Evolutionary conservation across 164 flowering plant species (phyloP).

Genomic region (Macadamia tetraphylla): DNA sequence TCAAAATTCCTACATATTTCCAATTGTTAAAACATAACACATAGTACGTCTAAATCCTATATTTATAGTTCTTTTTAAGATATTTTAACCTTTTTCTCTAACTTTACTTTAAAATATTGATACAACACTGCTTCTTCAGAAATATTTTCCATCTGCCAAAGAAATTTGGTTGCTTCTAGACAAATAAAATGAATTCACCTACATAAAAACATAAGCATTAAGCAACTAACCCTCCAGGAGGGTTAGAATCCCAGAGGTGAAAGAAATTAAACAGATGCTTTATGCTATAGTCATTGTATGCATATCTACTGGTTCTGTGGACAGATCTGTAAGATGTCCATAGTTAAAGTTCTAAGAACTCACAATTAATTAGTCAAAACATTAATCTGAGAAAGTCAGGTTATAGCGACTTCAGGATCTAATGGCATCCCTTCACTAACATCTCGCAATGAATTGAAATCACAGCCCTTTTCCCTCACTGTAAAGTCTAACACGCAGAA

Average conservation of each 20-base stretch:
- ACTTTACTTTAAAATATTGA: background rate
- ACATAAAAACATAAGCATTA: background rate
- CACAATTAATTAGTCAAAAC: background rate
- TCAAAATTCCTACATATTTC: no score
- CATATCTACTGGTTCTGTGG: no score
- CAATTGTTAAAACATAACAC: no score
- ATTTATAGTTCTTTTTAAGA: no score
- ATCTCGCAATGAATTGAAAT: background rate
- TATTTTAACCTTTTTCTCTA: no score
- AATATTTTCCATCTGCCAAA: slow-evolving; percentile 1
- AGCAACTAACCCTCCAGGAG: no score
- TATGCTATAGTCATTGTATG: no score
- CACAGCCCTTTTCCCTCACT: no score
- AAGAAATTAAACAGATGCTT: no score
- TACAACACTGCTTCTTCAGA: background rate
- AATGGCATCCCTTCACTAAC: background rate
- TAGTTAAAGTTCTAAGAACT: background rate
- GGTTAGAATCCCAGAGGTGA: no score
- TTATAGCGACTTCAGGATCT: background rate
- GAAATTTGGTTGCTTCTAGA: background rate
- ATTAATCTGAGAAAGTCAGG: background rate
- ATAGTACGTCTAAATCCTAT: no score
- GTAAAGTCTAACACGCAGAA: background rate
- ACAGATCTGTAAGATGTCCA: background rate
- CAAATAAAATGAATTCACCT: background rate